Percentiles rank a stretch among this genome's conserved stretches.
Evolutionary conservation across 2,329 filamentous ascomycete genomes (phyloP).

Genomic region (Phialophora macrospora): DNA sequence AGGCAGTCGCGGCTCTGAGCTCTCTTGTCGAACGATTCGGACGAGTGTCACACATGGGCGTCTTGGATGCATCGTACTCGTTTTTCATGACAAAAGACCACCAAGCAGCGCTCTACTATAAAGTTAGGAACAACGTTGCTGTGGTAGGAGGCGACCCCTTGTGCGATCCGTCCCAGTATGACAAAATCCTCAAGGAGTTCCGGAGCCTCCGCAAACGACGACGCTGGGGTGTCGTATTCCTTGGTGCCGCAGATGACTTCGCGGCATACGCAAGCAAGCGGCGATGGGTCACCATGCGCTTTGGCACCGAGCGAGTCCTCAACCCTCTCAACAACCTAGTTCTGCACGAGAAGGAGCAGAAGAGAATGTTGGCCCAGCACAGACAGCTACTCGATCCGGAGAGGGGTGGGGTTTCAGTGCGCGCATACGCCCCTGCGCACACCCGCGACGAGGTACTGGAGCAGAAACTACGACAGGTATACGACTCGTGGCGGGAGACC

Average conservation of each 20-base stretch:
- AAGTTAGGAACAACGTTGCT: constrained; percentile 46
- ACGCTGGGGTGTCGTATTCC: constrained; percentile 45
- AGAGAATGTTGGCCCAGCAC: constrained; percentile 47
- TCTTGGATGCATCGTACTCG: constrained; percentile 50
- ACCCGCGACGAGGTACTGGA: constrained; percentile 43
- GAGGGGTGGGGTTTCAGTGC: constrained; percentile 45
- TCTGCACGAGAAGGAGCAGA: constrained; percentile 45
- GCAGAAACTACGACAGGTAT: constrained; percentile 44
- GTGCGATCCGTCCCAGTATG: constrained; percentile 41
- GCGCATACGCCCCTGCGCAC: constrained; percentile 45
- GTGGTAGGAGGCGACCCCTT: constrained; percentile 50
- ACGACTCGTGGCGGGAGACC: constrained; percentile 47
- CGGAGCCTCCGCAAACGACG: constrained; percentile 42
- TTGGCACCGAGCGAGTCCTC: constrained; percentile 48
- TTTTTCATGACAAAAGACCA: constrained; percentile 48
- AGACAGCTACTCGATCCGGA: constrained; percentile 45
- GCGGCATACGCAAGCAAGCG: constrained; percentile 41
- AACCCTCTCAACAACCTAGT: constrained; percentile 50
- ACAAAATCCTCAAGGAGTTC: constrained; percentile 46
- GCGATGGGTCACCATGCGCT: constrained; percentile 47
- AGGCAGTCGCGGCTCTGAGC: constrained; percentile 43
- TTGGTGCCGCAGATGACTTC: constrained; percentile 47
- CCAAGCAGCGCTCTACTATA: constrained; percentile 48
- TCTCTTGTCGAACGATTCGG: constrained; percentile 45
- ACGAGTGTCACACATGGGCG: constrained; percentile 50